phyloP scores from a whole-genome alignment of 2,329 filamentous ascomycete species.

The Sclerotiophoma versabilis region DNA sequence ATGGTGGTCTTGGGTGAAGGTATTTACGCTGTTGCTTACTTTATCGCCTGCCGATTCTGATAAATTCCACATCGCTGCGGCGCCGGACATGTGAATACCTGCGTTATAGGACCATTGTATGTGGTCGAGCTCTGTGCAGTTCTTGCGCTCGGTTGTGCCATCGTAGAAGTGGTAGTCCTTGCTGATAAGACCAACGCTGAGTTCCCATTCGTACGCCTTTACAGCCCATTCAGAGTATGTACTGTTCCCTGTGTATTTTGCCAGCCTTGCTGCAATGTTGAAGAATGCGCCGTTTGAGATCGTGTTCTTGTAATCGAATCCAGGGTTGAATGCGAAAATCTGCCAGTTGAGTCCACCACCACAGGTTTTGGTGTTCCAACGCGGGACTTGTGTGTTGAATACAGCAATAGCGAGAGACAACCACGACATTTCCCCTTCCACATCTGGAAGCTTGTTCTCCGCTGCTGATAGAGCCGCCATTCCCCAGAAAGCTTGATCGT shows the following conservation, averaged over 20 bases:
- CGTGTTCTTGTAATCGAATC: conserved; percentile 80
- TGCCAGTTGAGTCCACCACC: conserved; percentile 74
- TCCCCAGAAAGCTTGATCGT: conserved; percentile 76
- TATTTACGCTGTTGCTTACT: conserved; percentile 19
- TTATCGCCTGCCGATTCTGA: conserved; percentile 47
- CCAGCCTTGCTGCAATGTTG: conserved; percentile 76
- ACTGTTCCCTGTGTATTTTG: conserved; percentile 68
- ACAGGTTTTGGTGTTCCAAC: conserved; percentile 73
- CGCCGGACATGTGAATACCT: conserved; percentile 53
- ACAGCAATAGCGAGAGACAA: conserved; percentile 71
- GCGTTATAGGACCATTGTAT: conserved; percentile 57
- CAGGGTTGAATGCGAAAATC: conserved; percentile 76
- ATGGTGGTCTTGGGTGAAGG: background rate
- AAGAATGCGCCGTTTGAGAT: conserved; percentile 81
- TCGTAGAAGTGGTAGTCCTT: conserved; percentile 54
- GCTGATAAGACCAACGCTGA: conserved; percentile 57
- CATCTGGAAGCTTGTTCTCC: conserved; percentile 66
- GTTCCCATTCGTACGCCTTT: conserved; percentile 64
- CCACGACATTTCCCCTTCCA: conserved; percentile 60
- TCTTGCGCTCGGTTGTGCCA: conserved; percentile 51
- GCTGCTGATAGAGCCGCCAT: conserved; percentile 70
- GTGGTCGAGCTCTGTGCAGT: conserved; percentile 53
- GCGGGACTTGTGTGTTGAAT: conserved; percentile 70
- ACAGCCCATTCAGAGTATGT: conserved; percentile 64
- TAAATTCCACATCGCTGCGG: conserved; percentile 56